Base-by-base conservation (phyloP, 345 rosid genomes). In the Populus ilicifolia region DNA sequence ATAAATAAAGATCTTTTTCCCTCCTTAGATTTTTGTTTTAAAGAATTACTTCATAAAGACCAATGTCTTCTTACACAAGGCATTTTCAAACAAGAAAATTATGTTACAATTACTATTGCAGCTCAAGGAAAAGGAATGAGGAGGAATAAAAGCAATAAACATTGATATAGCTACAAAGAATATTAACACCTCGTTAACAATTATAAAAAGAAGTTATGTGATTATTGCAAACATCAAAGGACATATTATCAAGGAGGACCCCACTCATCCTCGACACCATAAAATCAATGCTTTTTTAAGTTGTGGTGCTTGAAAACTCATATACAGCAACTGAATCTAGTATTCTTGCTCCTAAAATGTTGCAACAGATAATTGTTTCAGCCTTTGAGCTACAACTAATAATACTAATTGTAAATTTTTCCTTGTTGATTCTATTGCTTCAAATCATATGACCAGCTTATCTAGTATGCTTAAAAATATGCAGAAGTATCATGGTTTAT, bases 131-230 rank as follows among this genome's bases (percentile, higher is more conserved):
- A n/a, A 70, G 30, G 52, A 1, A 44, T 25, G 5, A 71, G 52
- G 9, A 21, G 5, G 20, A 54, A 80, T 23, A 80, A 69, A 33
- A 0, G 27, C 8, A 30, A 54, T 5, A 39, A 63, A 27, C 69
- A 77, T 38, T 69, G 73, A 6, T 77, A 54, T 43, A 69, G 44
- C 43, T 77, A 62, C 16, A 77, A 59, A 59, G 56, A 77, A 56
- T 69, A 59, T 61, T 43, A 33, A 3, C 68, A 59, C 6, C 21
- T 77, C 21, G 69, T 62, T 8, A 36, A 7, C 6, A 29, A 56
- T 17, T 41, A 43, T 30, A 25, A 20, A 5, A 76, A 38, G 33
- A 77, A 39, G 43, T 39, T 39, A 8, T 39, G 11, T 5, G 4
- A 8, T 39, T 39, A 39, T 39, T 39, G 43, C 43, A 39, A 8